phyloP scores from a whole-genome alignment of 1,139 yeast genomes.

The Saccharomyces hybrid region DNA sequence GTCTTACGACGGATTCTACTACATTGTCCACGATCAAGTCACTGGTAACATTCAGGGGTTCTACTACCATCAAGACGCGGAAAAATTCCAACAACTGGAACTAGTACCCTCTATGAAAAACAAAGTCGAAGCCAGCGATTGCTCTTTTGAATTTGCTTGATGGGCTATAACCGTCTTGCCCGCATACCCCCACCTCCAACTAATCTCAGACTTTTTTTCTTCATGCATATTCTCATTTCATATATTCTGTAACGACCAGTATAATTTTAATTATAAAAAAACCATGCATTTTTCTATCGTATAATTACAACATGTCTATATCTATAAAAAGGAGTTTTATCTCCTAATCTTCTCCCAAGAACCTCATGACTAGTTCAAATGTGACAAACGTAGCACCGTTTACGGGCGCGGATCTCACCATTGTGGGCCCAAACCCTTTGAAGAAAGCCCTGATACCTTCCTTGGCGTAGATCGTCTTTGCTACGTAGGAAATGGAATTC shows the following conservation, averaged over 20 bases:
- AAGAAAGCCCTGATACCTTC: slow-evolving; percentile 72
- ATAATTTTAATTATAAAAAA: background rate
- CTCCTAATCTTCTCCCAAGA: slow-evolving; percentile 30
- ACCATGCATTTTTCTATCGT: background rate
- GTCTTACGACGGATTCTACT: slow-evolving; percentile 88
- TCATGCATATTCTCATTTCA: background rate
- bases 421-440: slow-evolving; percentile 84
- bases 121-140: slow-evolving; percentile 18
- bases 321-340: background rate
- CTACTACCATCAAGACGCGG: slow-evolving; percentile 72
- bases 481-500: slow-evolving; percentile 41
- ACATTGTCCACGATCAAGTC: slow-evolving; percentile 71
- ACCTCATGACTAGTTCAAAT: slow-evolving; percentile 79
- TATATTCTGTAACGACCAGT: background rate
- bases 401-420: slow-evolving; percentile 93
- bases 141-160: slow-evolving; percentile 25
- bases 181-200: background rate
- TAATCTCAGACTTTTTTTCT: background rate
- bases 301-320: background rate
- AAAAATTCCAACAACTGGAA: slow-evolving; percentile 64
- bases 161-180: background rate
- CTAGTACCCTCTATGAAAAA: slow-evolving; percentile 37
- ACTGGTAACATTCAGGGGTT: slow-evolving; percentile 72
- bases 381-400: slow-evolving; percentile 94
- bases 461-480: slow-evolving; percentile 43